Evolutionary conservation across 2,329 filamentous ascomycete species (phyloP).

Genomic region (Cladophialophora carrionii): DNA sequence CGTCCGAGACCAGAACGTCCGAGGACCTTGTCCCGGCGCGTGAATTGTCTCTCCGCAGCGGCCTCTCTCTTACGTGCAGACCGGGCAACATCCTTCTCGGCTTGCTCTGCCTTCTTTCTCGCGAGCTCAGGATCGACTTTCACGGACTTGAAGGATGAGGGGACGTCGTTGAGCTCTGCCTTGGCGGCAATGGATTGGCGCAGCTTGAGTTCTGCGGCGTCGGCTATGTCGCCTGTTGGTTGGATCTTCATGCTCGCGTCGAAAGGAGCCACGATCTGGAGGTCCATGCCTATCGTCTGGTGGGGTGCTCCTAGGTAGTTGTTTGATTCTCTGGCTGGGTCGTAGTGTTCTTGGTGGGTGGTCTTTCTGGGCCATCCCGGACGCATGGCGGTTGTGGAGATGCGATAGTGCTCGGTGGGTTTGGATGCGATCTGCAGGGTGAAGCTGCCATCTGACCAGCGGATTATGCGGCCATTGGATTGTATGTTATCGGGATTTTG

Average conservation of each 20-base stretch:
- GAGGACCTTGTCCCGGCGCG: constrained; percentile 52
- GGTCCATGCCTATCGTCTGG: constrained; percentile 59
- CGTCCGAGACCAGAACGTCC: constrained; percentile 55
- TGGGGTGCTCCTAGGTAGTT: constrained; percentile 64
- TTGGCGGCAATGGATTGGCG: constrained; percentile 64
- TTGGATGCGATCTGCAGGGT: constrained; percentile 68
- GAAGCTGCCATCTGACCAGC: constrained; percentile 69
- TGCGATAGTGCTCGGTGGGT: constrained; percentile 63
- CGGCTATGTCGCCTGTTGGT: constrained; percentile 59
- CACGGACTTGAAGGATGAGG: constrained; percentile 42
- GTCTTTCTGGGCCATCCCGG: constrained; percentile 52
- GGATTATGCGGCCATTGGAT: constrained; percentile 67
- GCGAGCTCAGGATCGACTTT: constrained; percentile 66
- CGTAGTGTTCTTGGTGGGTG: constrained; percentile 47
- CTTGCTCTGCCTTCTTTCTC: constrained; percentile 61
- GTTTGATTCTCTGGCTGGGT: constrained; percentile 62
- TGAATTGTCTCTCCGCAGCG: constrained; percentile 59
- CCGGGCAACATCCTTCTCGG: constrained; percentile 62
- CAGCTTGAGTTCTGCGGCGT: constrained; percentile 64
- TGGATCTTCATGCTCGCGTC: constrained; percentile 63
- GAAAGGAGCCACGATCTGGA: constrained; percentile 65
- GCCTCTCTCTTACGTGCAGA: constrained; percentile 59
- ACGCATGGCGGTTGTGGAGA: constrained; percentile 59
- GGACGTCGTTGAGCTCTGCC: constrained; percentile 55
- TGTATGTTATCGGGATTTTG: constrained; percentile 60